Percentiles rank a stretch among this genome's conserved stretches.
Evolutionary conservation across 495 filamentous ascomycete genomes (phyloP).

Genomic region (Aspergillus coremiiformis): DNA sequence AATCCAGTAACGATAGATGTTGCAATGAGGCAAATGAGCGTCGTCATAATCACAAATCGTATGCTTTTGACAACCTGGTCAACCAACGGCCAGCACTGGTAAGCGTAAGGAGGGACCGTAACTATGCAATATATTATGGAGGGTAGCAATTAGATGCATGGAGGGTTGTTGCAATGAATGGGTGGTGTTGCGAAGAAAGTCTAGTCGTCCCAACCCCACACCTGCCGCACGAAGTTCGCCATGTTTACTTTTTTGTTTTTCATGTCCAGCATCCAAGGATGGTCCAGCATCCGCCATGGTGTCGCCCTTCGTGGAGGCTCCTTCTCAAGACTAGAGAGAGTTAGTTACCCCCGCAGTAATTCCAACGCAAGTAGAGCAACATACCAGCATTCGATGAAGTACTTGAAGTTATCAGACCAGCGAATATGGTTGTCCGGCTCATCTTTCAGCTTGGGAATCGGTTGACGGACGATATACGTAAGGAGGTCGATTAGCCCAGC

Average conservation of each 20-base stretch:
- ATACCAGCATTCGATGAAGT: constrained; percentile 99
- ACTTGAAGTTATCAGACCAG: constrained; percentile 96
- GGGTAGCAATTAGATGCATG: constrained; percentile 10
- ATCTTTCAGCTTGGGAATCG: constrained; percentile 93
- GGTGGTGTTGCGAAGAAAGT: constrained; percentile 5
- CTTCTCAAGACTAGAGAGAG: constrained; percentile 71
- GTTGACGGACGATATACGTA: constrained; percentile 94
- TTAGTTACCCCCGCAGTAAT: neutral
- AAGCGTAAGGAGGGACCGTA: constrained; percentile 22
- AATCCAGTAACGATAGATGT: constrained; percentile 17
- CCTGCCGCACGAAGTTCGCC: constrained; percentile 80
- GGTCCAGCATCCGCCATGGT: constrained; percentile 98
- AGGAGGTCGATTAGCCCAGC: constrained; percentile 90
- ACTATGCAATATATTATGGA: constrained; percentile 16
- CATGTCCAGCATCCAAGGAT: constrained; percentile 98
- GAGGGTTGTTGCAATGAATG: constrained; percentile 1
- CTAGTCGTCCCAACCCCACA: constrained; percentile 85
- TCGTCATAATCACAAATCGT: constrained; percentile 26
- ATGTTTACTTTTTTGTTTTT: constrained; percentile 93
- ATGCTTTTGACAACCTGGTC: constrained; percentile 40
- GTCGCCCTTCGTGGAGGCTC: constrained; percentile 78
- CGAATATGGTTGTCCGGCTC: constrained; percentile 72
- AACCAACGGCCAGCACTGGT: constrained; percentile 38
- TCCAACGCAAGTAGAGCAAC: constrained; percentile 26
- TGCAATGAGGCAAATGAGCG: constrained; percentile 21